phyloP scores from a whole-genome alignment of 2,329 filamentous ascomycete species.

The Cladosporium velox region DNA sequence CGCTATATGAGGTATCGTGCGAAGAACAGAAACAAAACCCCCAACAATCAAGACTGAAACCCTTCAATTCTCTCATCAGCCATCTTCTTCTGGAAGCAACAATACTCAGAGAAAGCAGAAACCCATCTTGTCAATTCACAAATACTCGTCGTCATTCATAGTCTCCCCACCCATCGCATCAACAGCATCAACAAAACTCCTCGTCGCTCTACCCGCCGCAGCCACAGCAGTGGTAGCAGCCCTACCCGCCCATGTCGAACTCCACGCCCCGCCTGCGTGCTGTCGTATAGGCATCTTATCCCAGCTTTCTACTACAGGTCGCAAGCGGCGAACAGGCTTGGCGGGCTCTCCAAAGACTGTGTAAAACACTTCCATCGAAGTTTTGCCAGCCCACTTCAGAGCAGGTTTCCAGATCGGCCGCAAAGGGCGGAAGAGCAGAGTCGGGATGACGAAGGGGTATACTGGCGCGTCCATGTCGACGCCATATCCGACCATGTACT shows the following conservation, averaged over 20 bases:
- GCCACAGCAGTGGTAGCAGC: slow-evolving; percentile 24
- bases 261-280: slow-evolving; percentile 12
- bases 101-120: background rate
- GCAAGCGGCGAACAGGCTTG: background rate
- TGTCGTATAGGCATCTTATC: background rate
- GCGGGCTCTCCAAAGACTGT: slow-evolving; percentile 17
- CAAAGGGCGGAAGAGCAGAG: slow-evolving; percentile 51
- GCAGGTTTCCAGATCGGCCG: slow-evolving; percentile 40
- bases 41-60: background rate
- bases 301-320: slow-evolving; percentile 20
- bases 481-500: slow-evolving; percentile 52
- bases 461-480: slow-evolving; percentile 54
- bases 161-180: slow-evolving; percentile 29
- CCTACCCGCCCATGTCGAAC: slow-evolving; percentile 21
- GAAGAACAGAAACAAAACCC: background rate
- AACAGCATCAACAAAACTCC: slow-evolving; percentile 26
- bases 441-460: slow-evolving; percentile 59
- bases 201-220: slow-evolving; percentile 12
- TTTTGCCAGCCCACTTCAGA: slow-evolving; percentile 22
- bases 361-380: slow-evolving; percentile 5
- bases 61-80: background rate
- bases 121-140: slow-evolving; percentile 11
- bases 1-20: slow-evolving; percentile 19
- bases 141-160: slow-evolving; percentile 34
- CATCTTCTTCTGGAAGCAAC: background rate